Evolutionary conservation across 2,329 filamentous ascomycete species (phyloP), one percentile per base, ranked within the genome.

Genomic region (Fusarium vanettenii): DNA sequence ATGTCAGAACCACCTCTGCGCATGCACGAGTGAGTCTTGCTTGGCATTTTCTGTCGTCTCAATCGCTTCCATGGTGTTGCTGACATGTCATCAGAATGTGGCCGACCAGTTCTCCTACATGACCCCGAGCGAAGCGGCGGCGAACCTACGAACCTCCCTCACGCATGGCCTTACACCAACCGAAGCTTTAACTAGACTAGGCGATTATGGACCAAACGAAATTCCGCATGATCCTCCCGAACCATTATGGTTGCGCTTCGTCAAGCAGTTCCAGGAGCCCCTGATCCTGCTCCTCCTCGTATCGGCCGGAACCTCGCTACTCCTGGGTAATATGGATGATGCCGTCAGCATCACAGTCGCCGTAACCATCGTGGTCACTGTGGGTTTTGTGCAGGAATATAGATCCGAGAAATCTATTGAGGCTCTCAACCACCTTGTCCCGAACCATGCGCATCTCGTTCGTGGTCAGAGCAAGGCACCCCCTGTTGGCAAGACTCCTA

Each of bases 341-440:
- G 96, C 96, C 7, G 86, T 99, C 78, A 98, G 96, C 83, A 99
- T 99, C 80, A 94, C 96, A 0, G 92, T 98, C 35, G 97, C 97
- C 2, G 97, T 99, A 25, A 98, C 95, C 29, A 99, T 99, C 77
- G 97, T 99, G 7, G 95, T 99, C 27, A 93, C 93, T 0, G 97
- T 99, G 48, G 97, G 96, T 2, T 99, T 99, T 78, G 91, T 98
- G 62, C 97, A 99, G 82, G 97, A 99, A 84, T 99, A 99, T 82
- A 90, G 97, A 69, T 98, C 97, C 9, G 97, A 99, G 82, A 97
- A 99, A 84, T 98, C 96, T 4, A 91, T 99, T 75, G 97, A 99
- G 83, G 97, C 97, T 22, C 87, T 99, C 76, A 98, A 94, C 80
- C 94, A 97, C 78, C 87, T 99, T 29, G 96, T 99, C 0, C 97